phyloP scores from a whole-genome alignment of 495 filamentous ascomycete species.

The Annulohypoxylon bovei region DNA sequence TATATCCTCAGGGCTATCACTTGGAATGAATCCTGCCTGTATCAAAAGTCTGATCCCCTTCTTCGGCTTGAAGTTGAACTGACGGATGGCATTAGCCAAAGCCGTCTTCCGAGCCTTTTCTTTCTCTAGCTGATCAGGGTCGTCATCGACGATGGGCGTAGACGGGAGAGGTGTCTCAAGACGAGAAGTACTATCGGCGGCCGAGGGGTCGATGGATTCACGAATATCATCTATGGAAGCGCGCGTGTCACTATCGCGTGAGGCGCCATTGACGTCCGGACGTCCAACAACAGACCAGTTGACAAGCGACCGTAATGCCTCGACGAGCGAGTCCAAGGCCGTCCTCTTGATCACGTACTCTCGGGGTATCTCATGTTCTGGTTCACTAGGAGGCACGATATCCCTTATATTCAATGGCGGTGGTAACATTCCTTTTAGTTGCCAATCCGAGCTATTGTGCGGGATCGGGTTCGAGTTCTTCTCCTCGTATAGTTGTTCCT shows the following conservation, averaged over 20 bases:
- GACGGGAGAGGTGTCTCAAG: conserved; percentile 73
- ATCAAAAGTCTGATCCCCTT: conserved; percentile 86
- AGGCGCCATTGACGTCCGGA: conserved; percentile 63
- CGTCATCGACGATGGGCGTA: conserved; percentile 84
- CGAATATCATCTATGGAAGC: conserved; percentile 79
- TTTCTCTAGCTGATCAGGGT: conserved; percentile 89
- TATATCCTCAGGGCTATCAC: conserved; percentile 80
- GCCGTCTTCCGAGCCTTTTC: conserved; percentile 95
- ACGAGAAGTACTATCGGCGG: conserved; percentile 58
- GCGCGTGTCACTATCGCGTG: conserved; percentile 64
- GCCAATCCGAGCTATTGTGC: conserved; percentile 74
- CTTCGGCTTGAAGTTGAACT: conserved; percentile 99
- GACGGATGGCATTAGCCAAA: conserved; percentile 83
- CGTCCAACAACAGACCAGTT: conserved; percentile 80
- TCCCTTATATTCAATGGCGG: conserved; percentile 84
- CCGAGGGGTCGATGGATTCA: conserved; percentile 78
- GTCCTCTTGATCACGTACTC: conserved; percentile 91
- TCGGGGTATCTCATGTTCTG: conserved; percentile 74
- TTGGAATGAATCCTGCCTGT: conserved; percentile 84
- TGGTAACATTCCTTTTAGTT: conserved; percentile 81
- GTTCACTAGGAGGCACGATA: conserved; percentile 67
- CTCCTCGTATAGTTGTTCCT: conserved; percentile 88
- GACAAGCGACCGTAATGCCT: conserved; percentile 86
- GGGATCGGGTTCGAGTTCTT: conserved; percentile 73
- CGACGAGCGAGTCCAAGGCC: conserved; percentile 86